These are phyloP conservation scores for Hibiscus tridactylites DNA, from an alignment of 345 rosid genomes.

Conservation along the genomic window DNA sequence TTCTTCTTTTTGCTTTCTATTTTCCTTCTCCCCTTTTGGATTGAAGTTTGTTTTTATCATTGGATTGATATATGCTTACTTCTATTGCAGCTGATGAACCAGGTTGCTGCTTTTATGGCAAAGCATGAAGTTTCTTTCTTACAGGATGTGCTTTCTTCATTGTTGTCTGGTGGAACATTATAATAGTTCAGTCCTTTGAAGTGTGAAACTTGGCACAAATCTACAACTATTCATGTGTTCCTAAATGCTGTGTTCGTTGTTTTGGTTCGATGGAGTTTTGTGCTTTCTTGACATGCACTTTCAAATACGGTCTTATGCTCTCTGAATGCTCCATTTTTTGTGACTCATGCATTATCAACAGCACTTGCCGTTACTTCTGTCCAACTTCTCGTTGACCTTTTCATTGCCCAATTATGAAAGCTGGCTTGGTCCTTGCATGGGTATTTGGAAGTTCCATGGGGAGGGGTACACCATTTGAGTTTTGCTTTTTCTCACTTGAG, in stretches of 20 bases:
- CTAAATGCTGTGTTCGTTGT: constrained; percentile 36
- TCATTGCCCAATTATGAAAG: constrained; percentile 18
- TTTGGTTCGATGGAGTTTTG: constrained; percentile 32
- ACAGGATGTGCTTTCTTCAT: constrained; percentile 21
- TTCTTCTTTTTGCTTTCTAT: not conserved
- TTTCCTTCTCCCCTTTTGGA: not conserved
- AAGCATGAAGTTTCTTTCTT: constrained; percentile 21
- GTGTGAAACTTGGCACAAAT: constrained; percentile 35
- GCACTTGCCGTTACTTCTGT: constrained; percentile 16
- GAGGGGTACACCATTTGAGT: constrained; percentile 19
- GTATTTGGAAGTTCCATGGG: constrained; percentile 23
- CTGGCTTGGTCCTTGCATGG: constrained; percentile 17
- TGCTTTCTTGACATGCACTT: constrained; percentile 41
- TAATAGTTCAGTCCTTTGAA: constrained; percentile 27
- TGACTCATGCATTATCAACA: constrained; percentile 20
- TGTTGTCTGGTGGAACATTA: constrained; percentile 30
- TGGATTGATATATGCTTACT: not conserved
- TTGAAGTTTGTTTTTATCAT: not conserved
- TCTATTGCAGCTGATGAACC: not conserved
- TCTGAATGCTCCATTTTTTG: constrained; percentile 31
- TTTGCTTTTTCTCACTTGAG: constrained; percentile 23
- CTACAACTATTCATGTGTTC: constrained; percentile 32
- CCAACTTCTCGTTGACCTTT: constrained; percentile 6
- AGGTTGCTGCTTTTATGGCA: not conserved
- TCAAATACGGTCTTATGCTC: constrained; percentile 31